A percentile compares a stretch with the other conserved stretches of the same genome.
phyloP scores from a whole-genome alignment of 495 filamentous ascomycete species.

The Hypoxylon lienhwacheense region DNA sequence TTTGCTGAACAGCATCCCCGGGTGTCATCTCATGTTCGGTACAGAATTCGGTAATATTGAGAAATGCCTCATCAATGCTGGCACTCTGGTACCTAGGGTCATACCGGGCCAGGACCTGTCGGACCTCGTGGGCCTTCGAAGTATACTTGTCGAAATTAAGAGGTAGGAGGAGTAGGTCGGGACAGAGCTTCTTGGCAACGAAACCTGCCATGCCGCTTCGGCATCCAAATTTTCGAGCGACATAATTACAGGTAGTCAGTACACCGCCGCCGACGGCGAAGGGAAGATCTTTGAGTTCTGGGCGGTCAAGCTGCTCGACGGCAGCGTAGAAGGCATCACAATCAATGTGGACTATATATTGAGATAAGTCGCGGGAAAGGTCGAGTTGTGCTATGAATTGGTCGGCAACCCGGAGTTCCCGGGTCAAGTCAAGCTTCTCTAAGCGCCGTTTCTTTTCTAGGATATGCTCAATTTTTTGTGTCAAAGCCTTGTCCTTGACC shows the following conservation, averaged over 20 bases:
- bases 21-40: constrained; percentile 64
- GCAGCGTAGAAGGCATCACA: constrained; percentile 98
- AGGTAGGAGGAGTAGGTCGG: constrained; percentile 78
- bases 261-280: constrained; percentile 95
- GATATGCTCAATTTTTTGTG: constrained; percentile 83
- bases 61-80: constrained; percentile 93
- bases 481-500: constrained; percentile 75
- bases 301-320: constrained; percentile 88
- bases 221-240: constrained; percentile 85
- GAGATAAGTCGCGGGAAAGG: constrained; percentile 72
- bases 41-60: constrained; percentile 93
- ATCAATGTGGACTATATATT: constrained; percentile 87
- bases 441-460: constrained; percentile 73
- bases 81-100: constrained; percentile 90
- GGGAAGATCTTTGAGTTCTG: constrained; percentile 83
- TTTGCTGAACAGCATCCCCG: constrained; percentile 70
- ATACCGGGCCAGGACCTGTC: constrained; percentile 79
- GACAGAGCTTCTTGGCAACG: constrained; percentile 92
- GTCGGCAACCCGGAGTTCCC: constrained; percentile 75
- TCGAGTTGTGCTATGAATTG: constrained; percentile 82
- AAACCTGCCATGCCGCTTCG: constrained; percentile 95
- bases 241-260: constrained; percentile 92
- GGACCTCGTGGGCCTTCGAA: constrained; percentile 85
- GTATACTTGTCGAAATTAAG: constrained; percentile 90
- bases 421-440: constrained; percentile 71